phyloP scores from a whole-genome alignment of 805 yeast genomes.

The Teunomyces aglyptinius region DNA sequence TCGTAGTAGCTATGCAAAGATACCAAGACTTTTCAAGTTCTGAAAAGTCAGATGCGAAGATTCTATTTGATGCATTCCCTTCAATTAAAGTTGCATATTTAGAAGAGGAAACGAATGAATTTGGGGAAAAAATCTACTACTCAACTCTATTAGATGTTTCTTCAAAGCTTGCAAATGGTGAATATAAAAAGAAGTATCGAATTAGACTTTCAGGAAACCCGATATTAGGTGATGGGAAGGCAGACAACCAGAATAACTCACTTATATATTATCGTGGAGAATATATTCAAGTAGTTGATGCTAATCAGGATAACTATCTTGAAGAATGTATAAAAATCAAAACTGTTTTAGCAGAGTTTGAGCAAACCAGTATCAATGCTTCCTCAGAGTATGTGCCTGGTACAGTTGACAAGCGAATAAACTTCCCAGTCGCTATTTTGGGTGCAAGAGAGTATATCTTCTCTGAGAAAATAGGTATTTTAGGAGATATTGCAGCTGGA shows the following conservation, averaged over 20 bases:
- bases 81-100: conserved; percentile 56
- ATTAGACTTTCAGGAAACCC: conserved; percentile 90
- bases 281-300: conserved; percentile 91
- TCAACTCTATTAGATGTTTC: conserved; percentile 54
- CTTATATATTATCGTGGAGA: conserved; percentile 89
- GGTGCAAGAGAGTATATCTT: conserved; percentile 96
- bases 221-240: conserved; percentile 92
- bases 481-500: conserved; percentile 97
- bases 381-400: conserved; percentile 60
- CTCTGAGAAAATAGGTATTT: conserved; percentile 86
- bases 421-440: conserved; percentile 76
- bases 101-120: conserved; percentile 43
- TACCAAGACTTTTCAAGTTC: conserved; percentile 59
- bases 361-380: conserved; percentile 57
- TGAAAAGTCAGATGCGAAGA: conserved; percentile 66
- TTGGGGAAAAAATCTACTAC: conserved; percentile 47
- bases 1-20: conserved; percentile 88
- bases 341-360: conserved; percentile 86
- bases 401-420: conserved; percentile 30
- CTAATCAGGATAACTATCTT: conserved; percentile 92
- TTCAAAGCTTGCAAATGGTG: conserved; percentile 54
- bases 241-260: conserved; percentile 92
- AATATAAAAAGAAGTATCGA: conserved; percentile 42
- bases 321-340: conserved; percentile 93
- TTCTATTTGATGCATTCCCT: conserved; percentile 72